A percentile compares a stretch with the other conserved stretches of the same genome.
phyloP scores from a whole-genome alignment of 345 rosid genomes.

The Kandelia obovata region DNA sequence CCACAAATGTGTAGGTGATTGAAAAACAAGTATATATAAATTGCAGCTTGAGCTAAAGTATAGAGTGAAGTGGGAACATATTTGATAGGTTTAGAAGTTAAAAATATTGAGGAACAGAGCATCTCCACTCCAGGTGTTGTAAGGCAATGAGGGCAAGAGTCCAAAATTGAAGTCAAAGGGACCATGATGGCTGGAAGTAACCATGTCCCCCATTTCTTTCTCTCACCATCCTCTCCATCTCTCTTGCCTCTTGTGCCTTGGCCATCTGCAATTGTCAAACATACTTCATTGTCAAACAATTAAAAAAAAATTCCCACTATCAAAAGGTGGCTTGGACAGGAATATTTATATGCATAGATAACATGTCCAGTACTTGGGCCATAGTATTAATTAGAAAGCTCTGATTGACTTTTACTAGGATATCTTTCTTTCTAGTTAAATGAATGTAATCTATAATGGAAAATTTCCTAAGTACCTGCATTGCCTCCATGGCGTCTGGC shows the following conservation, averaged over 20 bases:
- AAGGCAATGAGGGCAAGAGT: neutral
- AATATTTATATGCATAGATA: too few species aligned
- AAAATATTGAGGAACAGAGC: slow-evolving; percentile 1
- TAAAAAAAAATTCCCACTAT: too few species aligned
- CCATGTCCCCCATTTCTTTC: slow-evolving; percentile 15
- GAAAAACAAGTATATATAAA: neutral
- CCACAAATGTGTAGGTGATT: slow-evolving; percentile 2
- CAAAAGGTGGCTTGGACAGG: too few species aligned
- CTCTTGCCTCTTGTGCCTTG: slow-evolving; percentile 25
- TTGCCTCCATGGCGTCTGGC: slow-evolving; percentile 53
- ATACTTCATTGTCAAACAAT: neutral
- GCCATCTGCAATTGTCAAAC: slow-evolving; percentile 18
- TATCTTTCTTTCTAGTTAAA: neutral
- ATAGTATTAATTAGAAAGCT: too few species aligned
- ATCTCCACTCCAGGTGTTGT: slow-evolving; percentile 6
- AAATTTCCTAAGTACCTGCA: slow-evolving; percentile 34
- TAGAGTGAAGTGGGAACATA: slow-evolving; percentile 4
- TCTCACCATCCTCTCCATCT: slow-evolving; percentile 39
- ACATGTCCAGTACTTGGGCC: too few species aligned
- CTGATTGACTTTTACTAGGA: neutral
- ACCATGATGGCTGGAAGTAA: slow-evolving; percentile 17
- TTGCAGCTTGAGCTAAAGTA: neutral
- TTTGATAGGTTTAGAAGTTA: neutral
- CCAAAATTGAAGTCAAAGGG: slow-evolving; percentile 18
- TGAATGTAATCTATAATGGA: slow-evolving; percentile 2